These are phyloP conservation scores for Luffa aegyptiaca DNA, from an alignment of 306 rosid species.

Conservation along the genomic window DNA sequence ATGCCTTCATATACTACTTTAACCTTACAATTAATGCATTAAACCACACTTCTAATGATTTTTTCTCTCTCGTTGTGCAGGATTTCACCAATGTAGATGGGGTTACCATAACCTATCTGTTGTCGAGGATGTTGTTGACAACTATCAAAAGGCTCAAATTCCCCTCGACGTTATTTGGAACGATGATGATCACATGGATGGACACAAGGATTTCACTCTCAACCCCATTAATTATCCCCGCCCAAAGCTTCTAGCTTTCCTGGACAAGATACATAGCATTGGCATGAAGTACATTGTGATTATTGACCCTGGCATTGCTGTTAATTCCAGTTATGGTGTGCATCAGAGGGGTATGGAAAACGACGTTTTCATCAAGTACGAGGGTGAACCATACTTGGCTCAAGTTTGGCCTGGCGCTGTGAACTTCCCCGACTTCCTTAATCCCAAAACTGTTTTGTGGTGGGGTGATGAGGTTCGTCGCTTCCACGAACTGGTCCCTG, in stretches of 20 bases:
- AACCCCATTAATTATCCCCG: slow-evolving; percentile 57
- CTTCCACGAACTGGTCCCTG: slow-evolving; percentile 90
- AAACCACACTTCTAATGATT: background rate
- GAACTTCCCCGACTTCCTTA: slow-evolving; percentile 85
- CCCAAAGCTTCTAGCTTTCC: slow-evolving; percentile 72
- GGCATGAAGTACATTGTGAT: slow-evolving; percentile 94
- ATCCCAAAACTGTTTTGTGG: slow-evolving; percentile 81
- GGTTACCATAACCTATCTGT: slow-evolving; percentile 96
- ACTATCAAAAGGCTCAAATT: slow-evolving; percentile 71
- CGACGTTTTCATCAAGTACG: slow-evolving; percentile 85
- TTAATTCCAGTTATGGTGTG: slow-evolving; percentile 63
- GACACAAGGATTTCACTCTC: slow-evolving; percentile 73
- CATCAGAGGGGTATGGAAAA: slow-evolving; percentile 65
- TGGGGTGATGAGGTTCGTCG: slow-evolving; percentile 88
- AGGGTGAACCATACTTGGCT: slow-evolving; percentile 76
- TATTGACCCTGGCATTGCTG: slow-evolving; percentile 76
- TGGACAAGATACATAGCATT: slow-evolving; percentile 62
- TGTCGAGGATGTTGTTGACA: slow-evolving; percentile 86
- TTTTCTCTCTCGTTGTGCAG: slow-evolving; percentile 25
- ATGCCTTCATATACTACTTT: background rate
- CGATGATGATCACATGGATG: slow-evolving; percentile 97
- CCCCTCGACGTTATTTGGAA: slow-evolving; percentile 97
- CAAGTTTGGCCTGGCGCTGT: slow-evolving; percentile 99
- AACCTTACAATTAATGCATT: background rate
- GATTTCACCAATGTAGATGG: slow-evolving; percentile 99